phyloP scores from a whole-genome alignment of 495 filamentous ascomycete genomes.

The Penicillium pulvis region DNA sequence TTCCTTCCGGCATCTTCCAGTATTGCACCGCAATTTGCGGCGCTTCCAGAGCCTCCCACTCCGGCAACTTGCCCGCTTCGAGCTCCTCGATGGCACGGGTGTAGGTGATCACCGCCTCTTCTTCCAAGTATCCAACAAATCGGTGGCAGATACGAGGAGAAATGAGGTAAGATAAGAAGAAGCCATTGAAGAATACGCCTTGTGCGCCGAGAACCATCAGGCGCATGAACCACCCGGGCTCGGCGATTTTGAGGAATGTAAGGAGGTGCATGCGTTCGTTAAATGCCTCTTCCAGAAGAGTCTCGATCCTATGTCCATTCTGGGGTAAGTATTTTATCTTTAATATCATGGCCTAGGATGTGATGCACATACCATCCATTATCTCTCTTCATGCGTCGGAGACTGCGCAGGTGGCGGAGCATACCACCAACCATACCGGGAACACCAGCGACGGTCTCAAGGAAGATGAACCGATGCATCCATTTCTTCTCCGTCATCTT shows the following conservation, averaged over 20 bases:
- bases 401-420: constrained; percentile 80
- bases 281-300: constrained; percentile 87
- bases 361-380: constrained; percentile 75
- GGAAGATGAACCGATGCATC: constrained; percentile 84
- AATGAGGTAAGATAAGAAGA: constrained; percentile 88
- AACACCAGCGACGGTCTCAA: constrained; percentile 92
- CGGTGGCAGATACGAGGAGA: constrained; percentile 90
- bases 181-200: constrained; percentile 90
- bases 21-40: constrained; percentile 88
- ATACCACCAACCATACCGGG: constrained; percentile 98
- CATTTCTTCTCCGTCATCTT: constrained; percentile 75
- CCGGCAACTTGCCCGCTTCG: constrained; percentile 77
- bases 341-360: neutral
- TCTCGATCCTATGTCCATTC: constrained; percentile 69
- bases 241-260: constrained; percentile 89
- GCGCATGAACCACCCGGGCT: constrained; percentile 89
- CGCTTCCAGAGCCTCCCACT: constrained; percentile 77
- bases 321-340: neutral
- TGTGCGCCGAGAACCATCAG: constrained; percentile 81
- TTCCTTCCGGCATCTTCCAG: constrained; percentile 88
- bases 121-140: constrained; percentile 96
- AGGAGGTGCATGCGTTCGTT: constrained; percentile 97
- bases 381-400: constrained; percentile 84
- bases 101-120: constrained; percentile 96
- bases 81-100: constrained; percentile 83